Base-by-base conservation (phyloP, 2,329 filamentous ascomycete genomes). In the Cercospora canescens region DNA sequence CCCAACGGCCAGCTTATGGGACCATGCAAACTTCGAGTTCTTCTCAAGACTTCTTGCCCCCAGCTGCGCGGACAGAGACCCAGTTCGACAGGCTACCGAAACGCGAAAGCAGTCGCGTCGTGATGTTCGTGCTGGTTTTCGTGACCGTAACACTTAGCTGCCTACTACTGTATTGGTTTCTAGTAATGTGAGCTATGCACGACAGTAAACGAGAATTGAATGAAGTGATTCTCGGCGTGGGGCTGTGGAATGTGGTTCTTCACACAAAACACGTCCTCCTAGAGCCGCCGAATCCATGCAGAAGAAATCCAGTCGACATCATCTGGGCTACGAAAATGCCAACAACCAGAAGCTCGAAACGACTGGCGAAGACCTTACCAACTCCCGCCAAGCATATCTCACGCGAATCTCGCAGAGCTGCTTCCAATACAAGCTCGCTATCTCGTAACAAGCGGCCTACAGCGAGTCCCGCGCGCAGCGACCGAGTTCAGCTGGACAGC, bases 1-100 rank as follows among this genome's bases (percentile, higher is more conserved):
- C 24, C 18, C 57, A 21, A 32, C 60, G 24, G 34, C 34, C 34
- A 55, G 9, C 48, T 39, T 62, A 62, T 39, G 60, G 60, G 3
- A 62, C 60, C 12, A 55, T 45, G 50, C 34, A 34, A 18, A 56
- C 48, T 16, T 41, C 60, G 11, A 37, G 4, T 24, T 56, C 60
- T 18, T 30, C 26, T 9, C 59, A 54, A 41, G 60, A 62, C 24
- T 62, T 62, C 60, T 41, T 62, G 16, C 60, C 60, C 48, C 60
- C 60, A 30, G 30, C 60, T n/a, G 60, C 60, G 24, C 50, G 60
- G 34, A 62, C 60, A 26, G 60, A 62, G 21, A 62, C 60, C 2
- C 60, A 62, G n/a, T 56, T 62, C 8, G 60, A 62, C n/a, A 62
- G 28, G 24, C n/a, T 62, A 3, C 50, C 60, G 24, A 55, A 56